These are phyloP conservation scores for Coniosporium tulheliwenetii DNA, from an alignment of 2,329 filamentous ascomycete species.

Conservation along the genomic window DNA sequence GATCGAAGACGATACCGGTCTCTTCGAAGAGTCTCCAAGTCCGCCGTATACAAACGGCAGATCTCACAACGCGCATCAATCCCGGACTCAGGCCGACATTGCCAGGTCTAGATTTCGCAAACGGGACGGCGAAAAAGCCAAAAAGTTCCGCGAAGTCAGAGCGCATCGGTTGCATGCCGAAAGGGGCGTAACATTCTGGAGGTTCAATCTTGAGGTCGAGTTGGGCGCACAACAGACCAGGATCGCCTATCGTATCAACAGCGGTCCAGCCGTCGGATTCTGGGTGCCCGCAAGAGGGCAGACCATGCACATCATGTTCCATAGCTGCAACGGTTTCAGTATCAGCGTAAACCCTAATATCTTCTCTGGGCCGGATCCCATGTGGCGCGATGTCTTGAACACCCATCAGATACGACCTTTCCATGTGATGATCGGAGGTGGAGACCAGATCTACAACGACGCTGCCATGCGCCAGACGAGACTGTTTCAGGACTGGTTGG, in stretches of 20 bases:
- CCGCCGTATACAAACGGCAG: slow-evolving; percentile 26
- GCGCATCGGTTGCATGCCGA: slow-evolving; percentile 74
- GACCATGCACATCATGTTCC: slow-evolving; percentile 97
- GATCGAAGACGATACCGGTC: slow-evolving; percentile 63
- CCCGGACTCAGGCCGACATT: slow-evolving; percentile 23
- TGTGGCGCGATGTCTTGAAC: slow-evolving; percentile 94
- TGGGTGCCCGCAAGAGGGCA: slow-evolving; percentile 80
- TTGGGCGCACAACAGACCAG: slow-evolving; percentile 62
- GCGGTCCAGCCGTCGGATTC: slow-evolving; percentile 74
- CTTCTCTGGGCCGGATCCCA: slow-evolving; percentile 81
- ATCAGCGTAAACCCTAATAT: slow-evolving; percentile 59
- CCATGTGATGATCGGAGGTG: slow-evolving; percentile 95
- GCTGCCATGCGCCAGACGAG: slow-evolving; percentile 58
- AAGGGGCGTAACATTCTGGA: slow-evolving; percentile 86
- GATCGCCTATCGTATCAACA: slow-evolving; percentile 90
- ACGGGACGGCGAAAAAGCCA: slow-evolving; percentile 64
- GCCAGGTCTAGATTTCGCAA: slow-evolving; percentile 31
- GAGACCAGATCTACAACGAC: slow-evolving; percentile 96
- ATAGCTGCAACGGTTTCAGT: slow-evolving; percentile 95
- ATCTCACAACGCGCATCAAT: slow-evolving; percentile 13
- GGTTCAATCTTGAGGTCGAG: slow-evolving; percentile 90
- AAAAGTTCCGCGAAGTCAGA: slow-evolving; percentile 68
- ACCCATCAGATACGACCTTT: slow-evolving; percentile 83
- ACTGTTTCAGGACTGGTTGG: slow-evolving; percentile 71
- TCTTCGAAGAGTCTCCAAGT: slow-evolving; percentile 57